Percentiles rank a stretch among this genome's conserved stretches.
Conservation (phyloP, 495 filamentous ascomycete species). For the Aspergillus wentii region DNA sequence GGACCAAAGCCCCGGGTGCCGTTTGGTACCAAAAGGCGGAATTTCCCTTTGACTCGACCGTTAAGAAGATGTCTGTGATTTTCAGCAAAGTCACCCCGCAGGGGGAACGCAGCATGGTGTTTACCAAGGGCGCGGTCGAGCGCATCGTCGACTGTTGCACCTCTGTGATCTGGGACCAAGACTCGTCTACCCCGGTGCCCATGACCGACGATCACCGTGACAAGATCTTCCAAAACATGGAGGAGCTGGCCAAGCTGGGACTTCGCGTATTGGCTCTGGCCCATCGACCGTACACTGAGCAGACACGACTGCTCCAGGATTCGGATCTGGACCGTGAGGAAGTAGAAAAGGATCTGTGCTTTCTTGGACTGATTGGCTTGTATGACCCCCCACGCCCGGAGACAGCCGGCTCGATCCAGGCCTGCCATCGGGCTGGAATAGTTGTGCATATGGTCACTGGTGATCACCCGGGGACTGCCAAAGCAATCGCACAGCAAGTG, state of each 20-base stretch:
- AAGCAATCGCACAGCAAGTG: constrained; percentile 59
- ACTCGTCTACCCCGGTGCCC: constrained; percentile 27
- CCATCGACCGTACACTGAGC: constrained; percentile 27
- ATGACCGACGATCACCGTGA: constrained; percentile 33
- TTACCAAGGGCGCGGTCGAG: constrained; percentile 71
- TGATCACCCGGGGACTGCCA: constrained; percentile 60
- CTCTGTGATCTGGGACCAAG: constrained; percentile 35
- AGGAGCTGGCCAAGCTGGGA: constrained; percentile 47
- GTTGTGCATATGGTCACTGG: constrained; percentile 71
- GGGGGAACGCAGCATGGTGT: constrained; percentile 30
- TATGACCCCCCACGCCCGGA: constrained; percentile 66
- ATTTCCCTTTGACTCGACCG: constrained; percentile 54
- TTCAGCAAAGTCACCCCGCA: constrained; percentile 26
- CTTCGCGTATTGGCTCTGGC: constrained; percentile 56
- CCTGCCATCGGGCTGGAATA: constrained; percentile 62
- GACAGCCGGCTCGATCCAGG: constrained; percentile 46
- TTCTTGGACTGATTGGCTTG: constrained; percentile 65
- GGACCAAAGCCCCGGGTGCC: constrained; percentile 31
- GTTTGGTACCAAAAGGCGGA: constrained; percentile 48
- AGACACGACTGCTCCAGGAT: constrained; percentile 7
- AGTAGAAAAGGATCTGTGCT: constrained; percentile 51
- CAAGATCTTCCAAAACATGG: constrained; percentile 50
- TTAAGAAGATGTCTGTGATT: constrained; percentile 58
- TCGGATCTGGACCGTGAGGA: constrained; percentile 9
- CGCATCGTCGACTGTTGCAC: constrained; percentile 59